Conservation (phyloP, 2,329 filamentous ascomycete genomes). For the Endoconidiophora laricicola region DNA sequence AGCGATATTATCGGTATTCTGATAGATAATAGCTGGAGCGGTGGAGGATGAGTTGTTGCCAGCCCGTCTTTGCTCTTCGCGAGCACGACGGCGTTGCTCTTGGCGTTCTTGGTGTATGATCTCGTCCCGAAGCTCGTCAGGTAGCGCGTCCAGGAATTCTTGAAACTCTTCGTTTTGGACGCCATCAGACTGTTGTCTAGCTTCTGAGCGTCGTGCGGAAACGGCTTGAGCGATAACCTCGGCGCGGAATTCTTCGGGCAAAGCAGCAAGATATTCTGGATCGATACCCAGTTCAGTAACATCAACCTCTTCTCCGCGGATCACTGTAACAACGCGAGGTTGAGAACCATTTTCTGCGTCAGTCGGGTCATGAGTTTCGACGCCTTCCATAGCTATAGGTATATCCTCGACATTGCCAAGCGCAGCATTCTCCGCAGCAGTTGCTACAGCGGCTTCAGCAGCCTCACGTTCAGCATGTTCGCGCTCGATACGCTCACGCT, state of each 20-base stretch:
- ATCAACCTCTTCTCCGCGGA: constrained; percentile 75
- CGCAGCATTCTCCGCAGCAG: constrained; percentile 24
- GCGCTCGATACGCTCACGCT: constrained; percentile 18
- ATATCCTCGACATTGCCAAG: neutral
- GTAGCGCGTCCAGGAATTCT: constrained; percentile 85
- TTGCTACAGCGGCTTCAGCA: constrained; percentile 38
- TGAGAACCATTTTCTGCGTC: constrained; percentile 18
- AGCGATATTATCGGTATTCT: no score
- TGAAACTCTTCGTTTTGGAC: constrained; percentile 74
- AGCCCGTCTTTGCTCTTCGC: constrained; percentile 49
- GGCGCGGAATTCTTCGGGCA: constrained; percentile 92
- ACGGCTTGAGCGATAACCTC: constrained; percentile 89
- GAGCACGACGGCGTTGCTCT: constrained; percentile 74
- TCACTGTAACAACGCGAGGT: constrained; percentile 55
- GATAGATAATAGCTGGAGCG: no score
- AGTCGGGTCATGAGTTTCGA: constrained; percentile 36
- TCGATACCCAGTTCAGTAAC: constrained; percentile 93
- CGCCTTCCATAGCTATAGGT: constrained; percentile 50
- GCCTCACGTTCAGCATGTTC: constrained; percentile 1
- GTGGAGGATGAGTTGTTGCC: no score
- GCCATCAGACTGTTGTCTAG: constrained; percentile 49
- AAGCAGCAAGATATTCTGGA: constrained; percentile 80
- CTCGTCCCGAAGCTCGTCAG: constrained; percentile 76
- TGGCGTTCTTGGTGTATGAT: constrained; percentile 79
- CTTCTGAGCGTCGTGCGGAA: constrained; percentile 65